These are phyloP conservation scores for Daldinia sp. DNA, from an alignment of 2,329 filamentous ascomycete species.

Conservation along the genomic window DNA sequence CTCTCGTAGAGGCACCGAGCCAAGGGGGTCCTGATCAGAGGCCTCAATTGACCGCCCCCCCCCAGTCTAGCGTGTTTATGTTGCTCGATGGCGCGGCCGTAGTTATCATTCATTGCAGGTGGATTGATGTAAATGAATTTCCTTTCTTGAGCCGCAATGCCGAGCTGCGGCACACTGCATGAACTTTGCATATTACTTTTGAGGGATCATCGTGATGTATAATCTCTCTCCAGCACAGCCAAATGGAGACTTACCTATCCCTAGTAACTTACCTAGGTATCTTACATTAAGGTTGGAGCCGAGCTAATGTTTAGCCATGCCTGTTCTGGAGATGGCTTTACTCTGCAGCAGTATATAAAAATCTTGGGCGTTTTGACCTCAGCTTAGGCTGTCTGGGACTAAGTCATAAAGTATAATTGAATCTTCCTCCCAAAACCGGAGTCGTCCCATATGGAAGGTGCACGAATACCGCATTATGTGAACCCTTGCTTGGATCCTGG, in stretches of 20 bases:
- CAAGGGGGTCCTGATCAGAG: conserved; percentile 15
- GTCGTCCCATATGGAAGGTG: conserved; percentile 39
- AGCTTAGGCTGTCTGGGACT: background rate
- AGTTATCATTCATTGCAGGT: conserved; percentile 18
- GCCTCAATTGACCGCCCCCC: conserved; percentile 7
- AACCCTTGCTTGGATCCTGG: conserved; percentile 21
- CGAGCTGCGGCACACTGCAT: conserved; percentile 17
- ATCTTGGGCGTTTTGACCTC: conserved; percentile 20
- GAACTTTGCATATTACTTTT: conserved; percentile 20
- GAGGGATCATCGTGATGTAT: background rate
- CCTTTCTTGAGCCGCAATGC: conserved; percentile 30
- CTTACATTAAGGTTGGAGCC: background rate
- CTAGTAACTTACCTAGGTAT: background rate
- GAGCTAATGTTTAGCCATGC: conserved; percentile 7
- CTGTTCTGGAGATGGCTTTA: conserved; percentile 8
- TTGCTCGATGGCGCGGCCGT: conserved; percentile 21
- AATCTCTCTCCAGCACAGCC: conserved; percentile 1
- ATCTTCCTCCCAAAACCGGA: conserved; percentile 25
- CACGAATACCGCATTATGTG: conserved; percentile 25
- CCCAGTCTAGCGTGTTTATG: background rate
- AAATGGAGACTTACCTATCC: background rate
- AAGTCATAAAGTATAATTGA: conserved; percentile 12
- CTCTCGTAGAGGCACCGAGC: conserved; percentile 18
- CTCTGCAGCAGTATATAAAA: conserved; percentile 16
- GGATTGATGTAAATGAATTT: conserved; percentile 18